Percentiles rank a stretch among this genome's conserved stretches.
phyloP scores from a whole-genome alignment of 2,329 filamentous ascomycete genomes.

The Colletotrichum shisoi region DNA sequence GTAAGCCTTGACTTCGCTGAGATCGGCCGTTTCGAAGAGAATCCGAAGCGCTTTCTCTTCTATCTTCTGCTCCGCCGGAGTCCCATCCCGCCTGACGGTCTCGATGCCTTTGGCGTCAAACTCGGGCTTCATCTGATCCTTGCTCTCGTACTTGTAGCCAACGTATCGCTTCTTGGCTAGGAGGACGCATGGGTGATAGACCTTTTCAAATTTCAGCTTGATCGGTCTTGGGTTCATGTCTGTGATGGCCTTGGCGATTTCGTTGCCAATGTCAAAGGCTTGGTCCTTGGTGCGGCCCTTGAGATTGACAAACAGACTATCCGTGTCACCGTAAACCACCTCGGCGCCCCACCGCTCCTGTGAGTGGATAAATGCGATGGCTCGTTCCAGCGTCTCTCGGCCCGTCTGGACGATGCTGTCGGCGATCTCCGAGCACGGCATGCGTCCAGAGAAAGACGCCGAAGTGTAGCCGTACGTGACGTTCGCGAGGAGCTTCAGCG shows the following conservation, averaged over 20 bases:
- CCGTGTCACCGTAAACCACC: constrained; percentile 97
- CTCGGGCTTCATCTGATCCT: constrained; percentile 77
- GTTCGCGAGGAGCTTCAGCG: constrained; percentile 95
- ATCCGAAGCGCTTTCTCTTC: constrained; percentile 90
- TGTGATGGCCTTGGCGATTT: constrained; percentile 88
- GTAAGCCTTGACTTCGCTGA: constrained; percentile 87
- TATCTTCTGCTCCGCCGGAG: constrained; percentile 94
- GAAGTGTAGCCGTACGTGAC: constrained; percentile 99
- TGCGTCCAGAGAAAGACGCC: constrained; percentile 92
- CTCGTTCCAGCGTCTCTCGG: constrained; percentile 90
- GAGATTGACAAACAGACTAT: constrained; percentile 90
- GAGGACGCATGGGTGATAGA: constrained; percentile 93
- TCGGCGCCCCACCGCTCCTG: constrained; percentile 89
- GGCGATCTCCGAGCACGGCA: constrained; percentile 97
- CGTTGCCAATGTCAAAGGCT: constrained; percentile 90
- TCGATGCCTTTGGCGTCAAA: constrained; percentile 99
- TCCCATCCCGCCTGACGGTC: constrained; percentile 92
- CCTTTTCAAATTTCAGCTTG: constrained; percentile 98
- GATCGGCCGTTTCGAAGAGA: constrained; percentile 87
- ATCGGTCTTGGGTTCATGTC: constrained; percentile 88
- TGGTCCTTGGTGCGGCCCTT: constrained; percentile 86
- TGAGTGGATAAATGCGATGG: constrained; percentile 91
- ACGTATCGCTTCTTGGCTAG: constrained; percentile 98
- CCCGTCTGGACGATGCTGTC: constrained; percentile 98
- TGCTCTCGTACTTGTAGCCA: constrained; percentile 92